Evolutionary conservation across 106 monocot genomes (phyloP).

Genomic region (Apostasia shenzhenica): DNA sequence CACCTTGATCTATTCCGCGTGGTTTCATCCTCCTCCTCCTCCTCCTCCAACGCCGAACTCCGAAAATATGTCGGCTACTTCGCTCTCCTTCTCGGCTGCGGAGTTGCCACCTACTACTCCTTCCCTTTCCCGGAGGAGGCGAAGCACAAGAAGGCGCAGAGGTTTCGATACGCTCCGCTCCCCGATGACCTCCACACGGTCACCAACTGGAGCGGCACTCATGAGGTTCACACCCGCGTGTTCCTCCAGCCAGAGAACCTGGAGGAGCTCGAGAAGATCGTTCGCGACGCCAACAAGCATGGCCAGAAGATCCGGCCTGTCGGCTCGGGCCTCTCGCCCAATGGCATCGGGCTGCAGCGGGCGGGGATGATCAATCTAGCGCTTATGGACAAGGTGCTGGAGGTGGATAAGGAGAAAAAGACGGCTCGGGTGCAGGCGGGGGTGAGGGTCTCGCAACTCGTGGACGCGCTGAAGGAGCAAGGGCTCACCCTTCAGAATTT

Average conservation of each 20-base stretch:
- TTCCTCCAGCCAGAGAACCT: constrained; percentile 84
- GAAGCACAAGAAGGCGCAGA: constrained; percentile 84
- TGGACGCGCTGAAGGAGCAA: constrained; percentile 75
- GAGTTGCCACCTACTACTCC: constrained; percentile 87
- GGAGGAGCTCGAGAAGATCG: constrained; percentile 48
- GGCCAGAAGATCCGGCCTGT: constrained; percentile 64
- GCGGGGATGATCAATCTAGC: constrained; percentile 91
- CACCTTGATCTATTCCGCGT: constrained; percentile 21
- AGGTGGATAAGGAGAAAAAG: constrained; percentile 64
- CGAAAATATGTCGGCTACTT: constrained; percentile 84
- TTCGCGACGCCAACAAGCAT: constrained; percentile 47
- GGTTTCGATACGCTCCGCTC: constrained; percentile 85
- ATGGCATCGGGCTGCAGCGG: constrained; percentile 74
- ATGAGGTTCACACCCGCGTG: constrained; percentile 76
- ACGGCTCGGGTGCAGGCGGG: constrained; percentile 84
- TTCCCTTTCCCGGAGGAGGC: constrained; percentile 67
- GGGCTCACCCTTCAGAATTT: constrained; percentile 95
- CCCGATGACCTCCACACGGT: constrained; percentile 93
- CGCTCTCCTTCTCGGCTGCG: constrained; percentile 67
- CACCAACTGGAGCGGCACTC: constrained; percentile 95
- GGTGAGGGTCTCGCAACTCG: constrained; percentile 71
- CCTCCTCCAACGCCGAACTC: constrained; percentile 55
- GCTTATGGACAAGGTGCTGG: constrained; percentile 85
- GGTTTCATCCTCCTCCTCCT: constrained; percentile 23
- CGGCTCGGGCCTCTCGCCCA: constrained; percentile 87